Conservation (phyloP, 768 basidiomycete species). For the Floccularia luteovirens region DNA sequence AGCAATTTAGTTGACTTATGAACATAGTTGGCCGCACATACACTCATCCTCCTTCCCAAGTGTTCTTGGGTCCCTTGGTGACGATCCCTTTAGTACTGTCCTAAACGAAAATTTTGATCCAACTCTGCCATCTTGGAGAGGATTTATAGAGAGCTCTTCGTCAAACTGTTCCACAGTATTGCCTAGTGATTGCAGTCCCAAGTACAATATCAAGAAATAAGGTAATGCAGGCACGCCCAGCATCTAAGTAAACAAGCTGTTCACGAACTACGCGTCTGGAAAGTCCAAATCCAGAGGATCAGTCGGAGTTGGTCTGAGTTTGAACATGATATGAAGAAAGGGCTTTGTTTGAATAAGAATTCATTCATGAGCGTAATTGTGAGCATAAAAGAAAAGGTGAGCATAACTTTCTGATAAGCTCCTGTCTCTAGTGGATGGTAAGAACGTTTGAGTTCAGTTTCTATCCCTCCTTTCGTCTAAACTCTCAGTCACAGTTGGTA, state of each 20-base stretch:
- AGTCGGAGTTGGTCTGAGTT: background rate
- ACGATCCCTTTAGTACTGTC: conserved; percentile 45
- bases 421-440: too few relatives aligned
- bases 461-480: too few relatives aligned
- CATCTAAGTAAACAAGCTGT: background rate
- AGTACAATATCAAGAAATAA: background rate
- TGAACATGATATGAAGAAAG: background rate
- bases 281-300: too few relatives aligned
- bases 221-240: background rate
- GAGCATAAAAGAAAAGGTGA: too few relatives aligned
- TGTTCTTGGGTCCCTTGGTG: conserved; percentile 48
- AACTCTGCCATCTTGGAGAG: conserved; percentile 80
- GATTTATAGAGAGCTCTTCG: conserved; percentile 32
- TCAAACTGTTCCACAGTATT: conserved; percentile 36
- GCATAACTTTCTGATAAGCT: too few relatives aligned
- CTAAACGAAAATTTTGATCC: conserved; percentile 76
- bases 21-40: conserved; percentile 14
- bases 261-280: too few relatives aligned
- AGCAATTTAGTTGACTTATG: background rate
- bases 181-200: conserved; percentile 9
- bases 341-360: too few relatives aligned
- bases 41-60: conserved; percentile 41
- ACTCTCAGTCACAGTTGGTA: too few relatives aligned
- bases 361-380: too few relatives aligned
- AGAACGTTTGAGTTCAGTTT: too few relatives aligned